Conservation (phyloP, 1,139 yeast genomes). For the Citeromyces hawaiiensis region DNA sequence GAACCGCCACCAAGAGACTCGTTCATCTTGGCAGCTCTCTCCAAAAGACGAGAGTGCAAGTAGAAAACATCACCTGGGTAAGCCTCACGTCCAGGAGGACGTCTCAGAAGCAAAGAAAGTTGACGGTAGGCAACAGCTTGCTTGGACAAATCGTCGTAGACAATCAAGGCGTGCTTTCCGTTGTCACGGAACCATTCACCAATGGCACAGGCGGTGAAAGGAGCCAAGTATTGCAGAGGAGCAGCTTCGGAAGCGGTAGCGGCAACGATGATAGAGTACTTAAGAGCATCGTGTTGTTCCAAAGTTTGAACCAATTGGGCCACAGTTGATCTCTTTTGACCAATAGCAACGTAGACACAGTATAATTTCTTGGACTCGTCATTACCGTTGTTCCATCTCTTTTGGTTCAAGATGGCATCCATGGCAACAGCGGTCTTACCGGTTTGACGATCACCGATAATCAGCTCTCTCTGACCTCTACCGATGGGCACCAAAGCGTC, state of each 20-base stretch:
- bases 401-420: slow-evolving; percentile 97
- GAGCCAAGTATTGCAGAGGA: slow-evolving; percentile 99
- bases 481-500: slow-evolving; percentile 99
- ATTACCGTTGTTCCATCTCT: slow-evolving; percentile 91
- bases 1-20: slow-evolving; percentile 87
- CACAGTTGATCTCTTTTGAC: slow-evolving; percentile 99
- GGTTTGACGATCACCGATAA: slow-evolving; percentile 99
- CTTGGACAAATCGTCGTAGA: slow-evolving; percentile 97
- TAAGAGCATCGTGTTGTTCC: slow-evolving; percentile 96
- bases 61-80: slow-evolving; percentile 97
- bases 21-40: slow-evolving; percentile 97
- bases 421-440: slow-evolving; percentile 99
- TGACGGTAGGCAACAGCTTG: slow-evolving; percentile 99
- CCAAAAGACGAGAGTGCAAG: slow-evolving; percentile 91
- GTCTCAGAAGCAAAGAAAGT: slow-evolving; percentile 92
- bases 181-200: slow-evolving; percentile 99
- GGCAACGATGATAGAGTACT: slow-evolving; percentile 96
- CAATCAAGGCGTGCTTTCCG: slow-evolving; percentile 93
- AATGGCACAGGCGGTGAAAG: slow-evolving; percentile 99
- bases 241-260: slow-evolving; percentile 99
- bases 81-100: slow-evolving; percentile 97
- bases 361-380: slow-evolving; percentile 97
- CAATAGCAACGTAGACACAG: slow-evolving; percentile 99
- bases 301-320: slow-evolving; percentile 99
- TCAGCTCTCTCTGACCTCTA: slow-evolving; percentile 99